Evolutionary conservation across 345 rosid species (phyloP).

Genomic region (Aquilaria malaccensis): DNA sequence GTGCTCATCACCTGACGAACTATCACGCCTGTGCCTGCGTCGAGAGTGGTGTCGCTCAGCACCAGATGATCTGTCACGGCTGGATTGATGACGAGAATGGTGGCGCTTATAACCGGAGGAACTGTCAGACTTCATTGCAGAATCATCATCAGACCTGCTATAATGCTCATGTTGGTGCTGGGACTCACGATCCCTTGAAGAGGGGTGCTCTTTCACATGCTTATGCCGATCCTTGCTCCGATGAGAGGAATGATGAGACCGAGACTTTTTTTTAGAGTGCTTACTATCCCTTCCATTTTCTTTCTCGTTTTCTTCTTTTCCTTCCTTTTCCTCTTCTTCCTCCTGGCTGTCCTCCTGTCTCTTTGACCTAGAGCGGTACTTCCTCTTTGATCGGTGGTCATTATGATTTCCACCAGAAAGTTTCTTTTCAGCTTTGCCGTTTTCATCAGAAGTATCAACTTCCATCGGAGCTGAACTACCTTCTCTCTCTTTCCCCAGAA

Average conservation of each 20-base stretch:
- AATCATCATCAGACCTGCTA: constrained; percentile 35
- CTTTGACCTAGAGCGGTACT: constrained; percentile 52
- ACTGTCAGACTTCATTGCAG: not conserved
- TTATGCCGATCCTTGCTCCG: constrained; percentile 38
- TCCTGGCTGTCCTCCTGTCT: constrained; percentile 24
- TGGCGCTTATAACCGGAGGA: constrained; percentile 32
- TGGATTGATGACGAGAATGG: constrained; percentile 19
- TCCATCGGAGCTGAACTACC: constrained; percentile 37
- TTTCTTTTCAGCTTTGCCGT: constrained; percentile 33
- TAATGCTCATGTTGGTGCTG: constrained; percentile 27
- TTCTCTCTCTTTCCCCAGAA: constrained; percentile 36
- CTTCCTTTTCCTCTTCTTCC: constrained; percentile 28
- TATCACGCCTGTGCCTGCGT: constrained; percentile 15
- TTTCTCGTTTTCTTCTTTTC: constrained; percentile 18
- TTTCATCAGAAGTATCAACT: constrained; percentile 17
- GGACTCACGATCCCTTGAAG: constrained; percentile 39
- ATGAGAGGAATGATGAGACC: constrained; percentile 35
- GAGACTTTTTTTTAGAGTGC: constrained; percentile 39
- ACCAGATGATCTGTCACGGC: constrained; percentile 21
- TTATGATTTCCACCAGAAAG: constrained; percentile 29
- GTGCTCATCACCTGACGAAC: constrained; percentile 32
- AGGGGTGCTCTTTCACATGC: constrained; percentile 42
- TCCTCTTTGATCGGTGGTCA: constrained; percentile 66
- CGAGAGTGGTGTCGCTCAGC: constrained; percentile 16
- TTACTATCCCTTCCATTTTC: constrained; percentile 34